Conservation (phyloP, 306 rosid genomes). For the Pyrus betulifolia region DNA sequence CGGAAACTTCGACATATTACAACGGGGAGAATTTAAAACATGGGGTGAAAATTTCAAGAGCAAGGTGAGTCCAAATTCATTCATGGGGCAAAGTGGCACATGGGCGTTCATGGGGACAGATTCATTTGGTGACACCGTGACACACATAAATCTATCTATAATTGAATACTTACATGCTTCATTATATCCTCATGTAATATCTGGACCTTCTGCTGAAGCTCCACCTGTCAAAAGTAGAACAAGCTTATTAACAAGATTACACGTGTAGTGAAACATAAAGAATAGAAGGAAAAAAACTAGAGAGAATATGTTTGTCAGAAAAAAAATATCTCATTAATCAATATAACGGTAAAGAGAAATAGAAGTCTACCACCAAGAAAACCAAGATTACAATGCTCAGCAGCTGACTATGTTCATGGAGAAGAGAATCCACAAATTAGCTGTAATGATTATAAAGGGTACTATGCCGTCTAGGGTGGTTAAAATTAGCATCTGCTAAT, state of each 20-base stretch:
- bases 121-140: too few species aligned
- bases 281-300: not conserved
- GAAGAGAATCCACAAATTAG: not conserved
- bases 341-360: not conserved
- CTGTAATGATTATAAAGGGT: too few species aligned
- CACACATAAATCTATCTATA: too few species aligned
- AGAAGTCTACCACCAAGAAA: not conserved
- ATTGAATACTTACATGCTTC: slow-evolving; percentile 55
- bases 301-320: not conserved
- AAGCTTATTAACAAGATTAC: slow-evolving; percentile 9
- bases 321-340: not conserved
- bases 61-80: too few species aligned
- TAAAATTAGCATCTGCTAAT: too few species aligned
- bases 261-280: not conserved
- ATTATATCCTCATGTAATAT: slow-evolving; percentile 73
- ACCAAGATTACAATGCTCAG: not conserved
- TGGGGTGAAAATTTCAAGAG: too few species aligned
- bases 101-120: too few species aligned
- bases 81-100: too few species aligned
- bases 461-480: not conserved
- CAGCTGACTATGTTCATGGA: not conserved
- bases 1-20: too few species aligned
- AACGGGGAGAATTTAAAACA: too few species aligned
- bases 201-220: slow-evolving; percentile 59
- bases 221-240: slow-evolving; percentile 44